Evolutionary conservation across 305 asterid species (phyloP).

Genomic region (Rubia occidens): DNA sequence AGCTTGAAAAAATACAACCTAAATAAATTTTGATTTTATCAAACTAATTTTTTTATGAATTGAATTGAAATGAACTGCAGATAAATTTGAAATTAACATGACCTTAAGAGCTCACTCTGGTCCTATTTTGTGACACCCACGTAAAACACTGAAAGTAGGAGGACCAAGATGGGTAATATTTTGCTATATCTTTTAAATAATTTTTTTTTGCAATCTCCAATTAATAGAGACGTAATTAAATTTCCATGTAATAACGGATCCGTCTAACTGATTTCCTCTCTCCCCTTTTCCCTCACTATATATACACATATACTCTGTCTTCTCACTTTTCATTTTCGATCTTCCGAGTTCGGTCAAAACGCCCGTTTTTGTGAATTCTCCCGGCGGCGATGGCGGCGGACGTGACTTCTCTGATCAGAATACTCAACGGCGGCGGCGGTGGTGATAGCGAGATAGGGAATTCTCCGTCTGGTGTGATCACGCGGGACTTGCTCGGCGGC

Average conservation of each 20-base stretch:
- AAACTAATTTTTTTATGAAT: no score
- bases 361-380: background rate
- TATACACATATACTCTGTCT: background rate
- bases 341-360: background rate
- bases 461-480: conserved; percentile 57
- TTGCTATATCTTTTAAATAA: background rate
- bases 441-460: conserved; percentile 32
- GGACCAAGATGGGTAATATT: background rate
- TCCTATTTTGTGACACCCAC: no score
- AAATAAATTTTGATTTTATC: no score
- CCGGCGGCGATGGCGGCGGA: conserved; percentile 43
- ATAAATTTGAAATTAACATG: no score
- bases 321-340: background rate
- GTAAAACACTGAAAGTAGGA: background rate
- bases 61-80: no score
- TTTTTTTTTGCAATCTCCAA: background rate
- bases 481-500: conserved; percentile 71
- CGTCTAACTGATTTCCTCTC: background rate
- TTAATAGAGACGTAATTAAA: background rate
- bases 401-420: conserved; percentile 48
- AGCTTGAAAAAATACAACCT: no score
- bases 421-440: conserved; percentile 43
- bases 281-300: background rate
- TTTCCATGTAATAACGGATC: background rate
- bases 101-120: no score